phyloP scores from a whole-genome alignment of 495 filamentous ascomycete species.

The Trichoderma asperelloides region DNA sequence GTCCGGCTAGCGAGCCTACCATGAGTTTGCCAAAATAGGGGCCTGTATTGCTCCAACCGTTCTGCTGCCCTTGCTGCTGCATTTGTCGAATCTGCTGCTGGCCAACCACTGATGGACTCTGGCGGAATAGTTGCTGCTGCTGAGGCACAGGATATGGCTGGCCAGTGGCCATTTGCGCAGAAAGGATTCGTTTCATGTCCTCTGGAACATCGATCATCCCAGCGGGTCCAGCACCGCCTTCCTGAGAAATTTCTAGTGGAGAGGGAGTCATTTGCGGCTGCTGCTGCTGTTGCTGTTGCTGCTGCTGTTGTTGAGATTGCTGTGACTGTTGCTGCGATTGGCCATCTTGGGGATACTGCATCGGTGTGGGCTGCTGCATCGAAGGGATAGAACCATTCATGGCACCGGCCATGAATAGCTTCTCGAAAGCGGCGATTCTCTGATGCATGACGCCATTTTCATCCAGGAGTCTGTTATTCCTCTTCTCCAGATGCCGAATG shows the following conservation, averaged over 20 bases:
- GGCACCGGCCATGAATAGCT: conserved; percentile 52
- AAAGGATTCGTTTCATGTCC: conserved; percentile 60
- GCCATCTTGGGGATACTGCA: conserved; percentile 36
- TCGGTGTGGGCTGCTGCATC: conserved; percentile 35
- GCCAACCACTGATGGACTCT: conserved; percentile 28
- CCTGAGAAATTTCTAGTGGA: conserved; percentile 17
- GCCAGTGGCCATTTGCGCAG: conserved; percentile 34
- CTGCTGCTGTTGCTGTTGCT: conserved; percentile 5
- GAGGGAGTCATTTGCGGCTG: conserved; percentile 18
- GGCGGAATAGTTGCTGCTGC: conserved; percentile 25
- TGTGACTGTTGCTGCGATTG: conserved; percentile 9
- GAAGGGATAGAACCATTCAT: conserved; percentile 43
- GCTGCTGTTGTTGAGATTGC: not conserved
- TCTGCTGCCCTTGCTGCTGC: conserved; percentile 33
- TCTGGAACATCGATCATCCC: conserved; percentile 75
- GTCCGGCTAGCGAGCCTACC: conserved; percentile 80
- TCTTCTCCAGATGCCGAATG: conserved; percentile 85
- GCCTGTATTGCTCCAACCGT: conserved; percentile 31
- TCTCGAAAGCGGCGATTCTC: conserved; percentile 59
- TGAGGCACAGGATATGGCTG: conserved; percentile 37
- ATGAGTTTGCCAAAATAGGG: conserved; percentile 66
- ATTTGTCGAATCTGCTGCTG: conserved; percentile 33
- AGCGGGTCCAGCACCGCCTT: conserved; percentile 32
- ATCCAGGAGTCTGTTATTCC: conserved; percentile 70
- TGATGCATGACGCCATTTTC: conserved; percentile 70